Evolutionary conservation across 441 rosid genomes (phyloP).

Genomic region (Eruca vesicaria): DNA sequence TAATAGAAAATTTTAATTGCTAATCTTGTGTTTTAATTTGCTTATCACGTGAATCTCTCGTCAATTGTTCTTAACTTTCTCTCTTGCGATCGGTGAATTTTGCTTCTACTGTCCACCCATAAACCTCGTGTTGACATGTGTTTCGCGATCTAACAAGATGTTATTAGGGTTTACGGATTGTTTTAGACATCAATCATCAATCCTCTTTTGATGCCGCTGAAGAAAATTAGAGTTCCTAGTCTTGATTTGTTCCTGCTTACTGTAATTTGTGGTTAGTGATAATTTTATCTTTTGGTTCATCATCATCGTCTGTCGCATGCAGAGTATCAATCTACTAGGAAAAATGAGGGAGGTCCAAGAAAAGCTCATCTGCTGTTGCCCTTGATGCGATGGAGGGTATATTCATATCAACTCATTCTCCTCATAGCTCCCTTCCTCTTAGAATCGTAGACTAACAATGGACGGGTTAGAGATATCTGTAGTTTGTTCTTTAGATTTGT

Average conservation of each 20-base stretch:
- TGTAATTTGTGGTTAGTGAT: too few species aligned
- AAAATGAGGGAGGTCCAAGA: constrained; percentile 75
- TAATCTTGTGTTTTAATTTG: neutral
- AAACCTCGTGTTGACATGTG: neutral
- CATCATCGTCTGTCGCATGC: too few species aligned
- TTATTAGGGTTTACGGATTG: neutral
- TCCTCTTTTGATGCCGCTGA: neutral
- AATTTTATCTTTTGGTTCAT: too few species aligned
- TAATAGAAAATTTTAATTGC: neutral
- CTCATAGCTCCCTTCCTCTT: neutral
- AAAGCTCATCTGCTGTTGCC: constrained; percentile 54
- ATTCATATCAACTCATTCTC: neutral
- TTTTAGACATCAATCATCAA: neutral
- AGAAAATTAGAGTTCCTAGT: too few species aligned
- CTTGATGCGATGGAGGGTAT: constrained; percentile 80
- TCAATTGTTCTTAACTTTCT: neutral
- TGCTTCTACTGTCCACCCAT: too few species aligned
- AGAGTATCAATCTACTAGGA: constrained; percentile 3
- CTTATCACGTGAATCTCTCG: neutral
- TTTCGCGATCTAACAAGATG: neutral
- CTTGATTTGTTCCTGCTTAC: too few species aligned
- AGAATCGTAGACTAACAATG: too few species aligned
- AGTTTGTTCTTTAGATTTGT: too few species aligned
- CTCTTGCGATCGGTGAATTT: neutral
- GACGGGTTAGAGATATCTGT: too few species aligned